Percentiles rank a stretch among this genome's conserved stretches.
Evolutionary conservation across 805 yeast species (phyloP).

Genomic region (Teunomyces gatunensis): DNA sequence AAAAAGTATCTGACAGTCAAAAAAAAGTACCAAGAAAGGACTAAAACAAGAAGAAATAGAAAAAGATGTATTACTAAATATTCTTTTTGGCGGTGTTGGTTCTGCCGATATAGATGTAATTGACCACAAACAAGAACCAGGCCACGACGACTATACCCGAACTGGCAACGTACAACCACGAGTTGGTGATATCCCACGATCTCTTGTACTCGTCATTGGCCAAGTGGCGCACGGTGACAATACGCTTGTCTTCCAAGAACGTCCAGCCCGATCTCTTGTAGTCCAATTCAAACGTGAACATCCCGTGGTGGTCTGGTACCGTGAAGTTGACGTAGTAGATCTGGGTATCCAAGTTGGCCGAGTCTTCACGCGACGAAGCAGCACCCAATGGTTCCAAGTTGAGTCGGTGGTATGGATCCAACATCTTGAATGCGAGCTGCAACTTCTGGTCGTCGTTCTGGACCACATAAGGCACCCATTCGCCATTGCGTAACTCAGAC

Average conservation of each 20-base stretch:
- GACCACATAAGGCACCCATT: slow-evolving; percentile 66
- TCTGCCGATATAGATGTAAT: slow-evolving; percentile 50
- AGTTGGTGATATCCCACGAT: slow-evolving; percentile 88
- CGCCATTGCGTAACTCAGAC: slow-evolving; percentile 42
- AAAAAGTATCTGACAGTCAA: slow-evolving; percentile 10
- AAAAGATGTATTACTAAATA: slow-evolving; percentile 1
- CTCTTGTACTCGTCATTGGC: slow-evolving; percentile 95
- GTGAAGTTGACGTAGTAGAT: slow-evolving; percentile 56
- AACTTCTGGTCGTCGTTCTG: slow-evolving; percentile 47
- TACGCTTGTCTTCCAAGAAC: slow-evolving; percentile 60
- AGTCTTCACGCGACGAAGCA: slow-evolving; percentile 31
- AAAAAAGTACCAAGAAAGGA: not conserved
- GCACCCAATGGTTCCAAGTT: slow-evolving; percentile 48
- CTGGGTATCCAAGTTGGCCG: slow-evolving; percentile 43
- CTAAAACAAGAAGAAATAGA: too few relatives aligned
- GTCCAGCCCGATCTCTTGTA: slow-evolving; percentile 77
- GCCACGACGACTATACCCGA: slow-evolving; percentile 65
- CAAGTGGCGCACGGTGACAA: slow-evolving; percentile 85
- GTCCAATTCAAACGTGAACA: slow-evolving; percentile 80
- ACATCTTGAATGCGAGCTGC: slow-evolving; percentile 83
- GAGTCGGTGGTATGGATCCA: slow-evolving; percentile 92
- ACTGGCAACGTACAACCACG: slow-evolving; percentile 86
- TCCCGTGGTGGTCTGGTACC: slow-evolving; percentile 95
- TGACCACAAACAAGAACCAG: slow-evolving; percentile 75
- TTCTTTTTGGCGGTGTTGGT: slow-evolving; percentile 28